A percentile compares a stretch with the other conserved stretches of the same genome.
These are phyloP conservation scores for Blastocystis sp. DNA, from an alignment of 352 stramenopile genomes.

Conservation along the genomic window DNA sequence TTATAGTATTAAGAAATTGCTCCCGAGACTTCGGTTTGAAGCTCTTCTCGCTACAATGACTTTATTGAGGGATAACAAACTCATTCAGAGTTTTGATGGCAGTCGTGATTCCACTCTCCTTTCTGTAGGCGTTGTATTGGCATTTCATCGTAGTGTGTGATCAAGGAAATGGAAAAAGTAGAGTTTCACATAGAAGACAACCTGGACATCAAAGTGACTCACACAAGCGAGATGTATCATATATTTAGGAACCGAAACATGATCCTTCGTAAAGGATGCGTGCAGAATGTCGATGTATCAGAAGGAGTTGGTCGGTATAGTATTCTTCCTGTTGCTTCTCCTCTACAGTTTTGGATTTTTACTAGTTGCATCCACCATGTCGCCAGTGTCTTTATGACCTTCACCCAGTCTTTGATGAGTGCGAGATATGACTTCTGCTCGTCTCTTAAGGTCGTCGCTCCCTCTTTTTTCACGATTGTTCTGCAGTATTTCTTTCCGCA, in stretches of 20 bases:
- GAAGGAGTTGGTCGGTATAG: background rate
- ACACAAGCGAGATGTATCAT: background rate
- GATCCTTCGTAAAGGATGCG: background rate
- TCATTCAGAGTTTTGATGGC: background rate
- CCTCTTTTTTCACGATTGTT: background rate
- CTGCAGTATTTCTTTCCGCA: background rate
- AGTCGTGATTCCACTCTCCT: background rate
- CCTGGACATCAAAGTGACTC: slow-evolving; percentile 25
- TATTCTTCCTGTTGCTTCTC: background rate
- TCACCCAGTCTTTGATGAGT: background rate
- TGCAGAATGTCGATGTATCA: background rate
- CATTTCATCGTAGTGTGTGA: background rate
- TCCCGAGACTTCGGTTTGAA: slow-evolving; percentile 5
- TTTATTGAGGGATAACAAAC: background rate
- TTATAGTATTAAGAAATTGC: slow-evolving; percentile 16
- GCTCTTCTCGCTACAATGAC: background rate
- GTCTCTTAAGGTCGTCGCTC: background rate
- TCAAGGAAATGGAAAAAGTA: background rate
- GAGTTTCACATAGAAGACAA: background rate
- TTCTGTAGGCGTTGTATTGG: background rate
- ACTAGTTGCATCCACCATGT: background rate
- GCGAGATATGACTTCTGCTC: background rate
- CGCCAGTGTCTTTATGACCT: background rate
- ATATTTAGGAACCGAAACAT: background rate
- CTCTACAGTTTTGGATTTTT: background rate